These are phyloP conservation scores for Cucurbita ficifolia DNA, from an alignment of 306 rosid genomes.

Conservation along the genomic window DNA sequence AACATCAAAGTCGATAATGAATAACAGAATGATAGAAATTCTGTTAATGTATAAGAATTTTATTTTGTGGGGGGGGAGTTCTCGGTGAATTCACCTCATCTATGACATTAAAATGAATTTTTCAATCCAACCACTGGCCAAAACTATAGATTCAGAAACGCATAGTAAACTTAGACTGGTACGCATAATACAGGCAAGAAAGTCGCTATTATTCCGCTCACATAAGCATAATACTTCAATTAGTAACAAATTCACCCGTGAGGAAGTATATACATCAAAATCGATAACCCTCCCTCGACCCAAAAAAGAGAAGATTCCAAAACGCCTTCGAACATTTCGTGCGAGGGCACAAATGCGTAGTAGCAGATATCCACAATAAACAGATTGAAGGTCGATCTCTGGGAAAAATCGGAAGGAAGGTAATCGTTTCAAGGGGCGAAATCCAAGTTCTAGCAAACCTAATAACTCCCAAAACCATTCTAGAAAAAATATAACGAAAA, in stretches of 20 bases:
- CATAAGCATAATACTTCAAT: background rate
- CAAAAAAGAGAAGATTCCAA: background rate
- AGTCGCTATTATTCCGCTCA: background rate
- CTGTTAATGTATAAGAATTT: background rate
- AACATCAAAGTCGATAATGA: background rate
- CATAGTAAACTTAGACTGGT: background rate
- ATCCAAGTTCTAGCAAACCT: background rate
- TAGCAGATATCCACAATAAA: background rate
- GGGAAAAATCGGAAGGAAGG: background rate
- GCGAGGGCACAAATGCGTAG: background rate
- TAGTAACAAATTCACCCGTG: background rate
- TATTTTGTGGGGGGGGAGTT: background rate
- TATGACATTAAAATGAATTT: background rate
- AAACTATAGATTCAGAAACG: background rate
- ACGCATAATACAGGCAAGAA: no score
- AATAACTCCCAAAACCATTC: background rate
- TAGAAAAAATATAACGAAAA: background rate
- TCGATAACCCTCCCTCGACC: background rate
- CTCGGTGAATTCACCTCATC: background rate
- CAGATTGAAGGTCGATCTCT: background rate
- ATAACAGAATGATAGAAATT: background rate
- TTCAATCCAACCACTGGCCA: background rate
- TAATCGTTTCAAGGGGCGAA: background rate
- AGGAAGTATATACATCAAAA: background rate
- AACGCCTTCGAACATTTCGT: background rate